Evolutionary conservation across 129 eudicot species (phyloP).

Genomic region (Calendula officinalis): DNA sequence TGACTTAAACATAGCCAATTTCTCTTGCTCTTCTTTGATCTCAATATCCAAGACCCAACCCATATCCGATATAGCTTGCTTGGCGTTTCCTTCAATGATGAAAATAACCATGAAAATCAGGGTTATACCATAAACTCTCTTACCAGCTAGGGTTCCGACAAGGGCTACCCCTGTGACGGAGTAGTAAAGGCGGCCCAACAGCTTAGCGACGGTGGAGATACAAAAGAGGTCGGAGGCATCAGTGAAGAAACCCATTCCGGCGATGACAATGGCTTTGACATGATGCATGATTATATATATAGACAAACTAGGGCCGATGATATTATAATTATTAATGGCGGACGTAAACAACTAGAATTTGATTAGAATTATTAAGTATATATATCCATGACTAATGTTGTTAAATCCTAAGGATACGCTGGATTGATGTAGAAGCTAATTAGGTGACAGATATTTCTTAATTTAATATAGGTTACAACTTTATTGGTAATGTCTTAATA

Average conservation of each 20-base stretch:
- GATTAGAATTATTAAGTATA: not conserved
- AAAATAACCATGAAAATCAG: slow-evolving; percentile 44
- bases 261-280: slow-evolving; percentile 45
- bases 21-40: slow-evolving; percentile 43
- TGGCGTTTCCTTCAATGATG: slow-evolving; percentile 41
- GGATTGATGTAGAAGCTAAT: not conserved
- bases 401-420: slow-evolving; percentile 4
- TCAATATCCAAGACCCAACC: slow-evolving; percentile 50
- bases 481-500: not conserved
- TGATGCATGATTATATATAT: no score
- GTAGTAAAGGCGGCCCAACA: slow-evolving; percentile 53
- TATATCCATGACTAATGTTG: slow-evolving; percentile 15
- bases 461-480: no score
- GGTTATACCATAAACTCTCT: slow-evolving; percentile 49
- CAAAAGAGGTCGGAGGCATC: slow-evolving; percentile 60
- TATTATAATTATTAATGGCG: not conserved
- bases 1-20: slow-evolving; percentile 29
- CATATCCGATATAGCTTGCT: slow-evolving; percentile 54
- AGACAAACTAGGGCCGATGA: not conserved
- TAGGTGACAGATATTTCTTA: not conserved
- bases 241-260: slow-evolving; percentile 63
- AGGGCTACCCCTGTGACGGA: slow-evolving; percentile 49
- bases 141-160: slow-evolving; percentile 44
- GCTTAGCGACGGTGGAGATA: slow-evolving; percentile 47
- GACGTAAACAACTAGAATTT: not conserved